These are phyloP conservation scores for Malassezia psittaci DNA, from an alignment of 1,284 basidiomycete genomes.

Conservation along the genomic window DNA sequence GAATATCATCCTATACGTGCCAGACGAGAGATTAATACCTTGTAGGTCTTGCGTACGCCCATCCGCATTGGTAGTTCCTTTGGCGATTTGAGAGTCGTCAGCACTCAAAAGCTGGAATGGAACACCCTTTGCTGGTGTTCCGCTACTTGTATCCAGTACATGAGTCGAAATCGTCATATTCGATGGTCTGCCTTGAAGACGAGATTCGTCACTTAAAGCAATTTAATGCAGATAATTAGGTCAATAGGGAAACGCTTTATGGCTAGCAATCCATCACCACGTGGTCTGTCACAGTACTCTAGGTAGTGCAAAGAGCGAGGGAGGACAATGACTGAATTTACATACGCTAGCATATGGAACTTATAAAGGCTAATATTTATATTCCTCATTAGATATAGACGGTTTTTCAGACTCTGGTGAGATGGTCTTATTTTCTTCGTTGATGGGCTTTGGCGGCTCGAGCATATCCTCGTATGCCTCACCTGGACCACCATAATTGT, in stretches of 20 bases:
- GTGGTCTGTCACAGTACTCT: too few relatives aligned
- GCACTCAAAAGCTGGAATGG: not conserved
- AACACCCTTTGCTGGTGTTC: not conserved
- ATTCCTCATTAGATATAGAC: too few relatives aligned
- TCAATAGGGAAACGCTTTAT: too few relatives aligned
- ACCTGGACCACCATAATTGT: conserved; percentile 6
- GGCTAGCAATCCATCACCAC: too few relatives aligned
- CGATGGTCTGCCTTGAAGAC: not conserved
- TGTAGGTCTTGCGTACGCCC: not conserved
- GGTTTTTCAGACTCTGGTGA: too few relatives aligned
- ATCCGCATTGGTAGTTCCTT: not conserved
- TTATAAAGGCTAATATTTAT: too few relatives aligned
- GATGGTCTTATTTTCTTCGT: not conserved
- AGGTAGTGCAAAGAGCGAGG: too few relatives aligned
- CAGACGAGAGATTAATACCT: not conserved
- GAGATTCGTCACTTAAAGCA: too few relatives aligned
- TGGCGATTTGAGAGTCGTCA: not conserved
- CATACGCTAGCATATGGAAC: too few relatives aligned
- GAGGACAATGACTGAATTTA: too few relatives aligned
- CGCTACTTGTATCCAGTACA: conserved; percentile 7
- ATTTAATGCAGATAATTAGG: too few relatives aligned
- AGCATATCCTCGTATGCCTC: conserved; percentile 3
- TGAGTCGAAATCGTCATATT: conserved; percentile 10
- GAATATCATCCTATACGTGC: not conserved
- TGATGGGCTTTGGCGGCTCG: not conserved